Conservation (phyloP, 2,329 filamentous ascomycete species). For the Botryotinia globosa region DNA sequence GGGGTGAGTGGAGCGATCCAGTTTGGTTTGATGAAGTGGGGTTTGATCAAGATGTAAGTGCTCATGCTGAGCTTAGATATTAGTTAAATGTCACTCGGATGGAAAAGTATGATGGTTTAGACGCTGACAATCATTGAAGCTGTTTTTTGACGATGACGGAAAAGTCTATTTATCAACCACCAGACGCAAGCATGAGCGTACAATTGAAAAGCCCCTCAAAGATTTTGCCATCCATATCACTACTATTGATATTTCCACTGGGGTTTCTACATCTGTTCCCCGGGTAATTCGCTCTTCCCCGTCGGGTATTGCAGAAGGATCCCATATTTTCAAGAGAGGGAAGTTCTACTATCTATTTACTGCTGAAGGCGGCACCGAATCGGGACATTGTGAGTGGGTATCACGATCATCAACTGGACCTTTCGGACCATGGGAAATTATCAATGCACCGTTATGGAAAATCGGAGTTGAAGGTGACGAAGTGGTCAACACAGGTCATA, state of each 20-base stretch:
- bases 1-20: conserved; percentile 9
- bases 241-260: conserved; percentile 43
- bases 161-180: conserved; percentile 43
- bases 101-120: not conserved
- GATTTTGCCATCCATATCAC: conserved; percentile 40
- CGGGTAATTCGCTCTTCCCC: conserved; percentile 36
- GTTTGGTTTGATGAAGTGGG: conserved; percentile 21
- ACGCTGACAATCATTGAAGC: not conserved
- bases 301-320: conserved; percentile 56
- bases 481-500: conserved; percentile 49
- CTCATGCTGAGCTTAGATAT: not conserved
- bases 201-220: not conserved
- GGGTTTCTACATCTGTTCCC: conserved; percentile 39
- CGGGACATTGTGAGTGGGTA: conserved; percentile 41
- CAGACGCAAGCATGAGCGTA: conserved; percentile 10
- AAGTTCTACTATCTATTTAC: conserved; percentile 53
- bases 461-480: conserved; percentile 5
- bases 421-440: conserved; percentile 12
- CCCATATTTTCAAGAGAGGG: conserved; percentile 52
- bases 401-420: conserved; percentile 1
- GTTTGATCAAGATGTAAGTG: conserved; percentile 19
- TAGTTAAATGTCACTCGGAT: not conserved
- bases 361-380: conserved; percentile 53
- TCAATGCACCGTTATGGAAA: conserved; percentile 5
- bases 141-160: conserved; percentile 55